Conservation (phyloP, 1,284 basidiomycete genomes). For the Trichosporon ovoides region DNA sequence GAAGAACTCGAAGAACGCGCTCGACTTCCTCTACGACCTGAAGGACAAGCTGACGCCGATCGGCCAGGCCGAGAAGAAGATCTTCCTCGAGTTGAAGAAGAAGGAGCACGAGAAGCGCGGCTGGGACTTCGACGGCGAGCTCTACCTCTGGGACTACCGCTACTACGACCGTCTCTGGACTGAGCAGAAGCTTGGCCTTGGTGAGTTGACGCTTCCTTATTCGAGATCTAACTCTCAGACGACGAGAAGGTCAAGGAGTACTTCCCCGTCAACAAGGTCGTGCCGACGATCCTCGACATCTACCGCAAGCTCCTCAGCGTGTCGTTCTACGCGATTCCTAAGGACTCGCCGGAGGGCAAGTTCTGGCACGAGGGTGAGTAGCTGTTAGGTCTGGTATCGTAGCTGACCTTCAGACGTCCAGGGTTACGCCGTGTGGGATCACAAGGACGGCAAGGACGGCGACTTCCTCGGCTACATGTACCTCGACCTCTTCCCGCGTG, state of each 20-base stretch:
- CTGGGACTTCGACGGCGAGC: conserved; percentile 11
- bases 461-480: conserved; percentile 72
- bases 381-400: no score
- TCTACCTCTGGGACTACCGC: conserved; percentile 25
- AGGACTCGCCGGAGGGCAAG: conserved; percentile 13
- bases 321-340: conserved; percentile 18
- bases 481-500: conserved; percentile 82
- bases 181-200: conserved; percentile 19
- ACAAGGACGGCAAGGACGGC: conserved; percentile 51
- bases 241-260: conserved; percentile 26
- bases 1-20: conserved; percentile 20
- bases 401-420: conserved; percentile 9
- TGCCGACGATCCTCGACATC: conserved; percentile 22
- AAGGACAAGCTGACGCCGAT: conserved; percentile 19
- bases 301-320: conserved; percentile 22
- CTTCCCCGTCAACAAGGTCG: conserved; percentile 25
- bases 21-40: conserved; percentile 20
- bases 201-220: neutral
- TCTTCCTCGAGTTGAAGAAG: conserved; percentile 20
- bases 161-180: conserved; percentile 25
- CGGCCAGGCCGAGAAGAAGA: conserved; percentile 18
- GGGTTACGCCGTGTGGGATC: conserved; percentile 37
- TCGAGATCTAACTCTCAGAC: conserved; percentile 3
- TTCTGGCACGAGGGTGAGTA: conserved; percentile 18
- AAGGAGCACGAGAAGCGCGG: conserved; percentile 17